Evolutionary conservation across 495 filamentous ascomycete genomes (phyloP), one percentile per base, ranked within the genome.

Genomic region (Jackrogersella minutella): DNA sequence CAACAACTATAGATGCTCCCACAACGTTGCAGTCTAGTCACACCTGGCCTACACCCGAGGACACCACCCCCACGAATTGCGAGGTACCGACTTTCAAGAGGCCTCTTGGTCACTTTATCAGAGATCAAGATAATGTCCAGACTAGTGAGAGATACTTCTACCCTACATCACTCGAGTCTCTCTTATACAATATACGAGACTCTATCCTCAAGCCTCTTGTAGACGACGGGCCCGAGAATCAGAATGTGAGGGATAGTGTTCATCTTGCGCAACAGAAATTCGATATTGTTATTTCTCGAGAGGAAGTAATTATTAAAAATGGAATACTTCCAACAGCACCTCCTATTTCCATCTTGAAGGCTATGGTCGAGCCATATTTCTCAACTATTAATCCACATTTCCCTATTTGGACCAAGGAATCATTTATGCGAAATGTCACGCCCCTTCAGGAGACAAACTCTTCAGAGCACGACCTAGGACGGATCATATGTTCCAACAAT

Each of bases 341-440:
- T 6, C 63, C 63, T 28, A 47, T 61, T 46, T 50, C 63, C 1
- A 61, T 66, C 21, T 37, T 66, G 30, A 57, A 59, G 24, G 63
- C 56, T 3, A 66, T 66, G 63, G 26, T 66, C 8, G 63, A 66
- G 19, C 63, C 63, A 2, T 66, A 66, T 21, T 66, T 66, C 43
- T 24, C 56, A 33, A 28, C 19, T 16, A 49, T 66, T 6, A 66
- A 61, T n/a, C 41, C 56, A 1, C 51, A 66, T 16, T 61, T 66
- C 31, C 63, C 63, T 21, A 61, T 66, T 10, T 66, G 63, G 63
- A 54, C 63, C 3, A 66, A 44, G 43, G 22, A 40, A 17, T 55
- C 49, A 2, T 66, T 66, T 33, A 43, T 24, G 16, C 40, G 14
- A 24, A 53, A 54, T 10, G 39, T 13, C 13, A 37, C 49, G 3